Evolutionary conservation across 1,139 yeast genomes (phyloP).

Genomic region (Neolecta irregularis): DNA sequence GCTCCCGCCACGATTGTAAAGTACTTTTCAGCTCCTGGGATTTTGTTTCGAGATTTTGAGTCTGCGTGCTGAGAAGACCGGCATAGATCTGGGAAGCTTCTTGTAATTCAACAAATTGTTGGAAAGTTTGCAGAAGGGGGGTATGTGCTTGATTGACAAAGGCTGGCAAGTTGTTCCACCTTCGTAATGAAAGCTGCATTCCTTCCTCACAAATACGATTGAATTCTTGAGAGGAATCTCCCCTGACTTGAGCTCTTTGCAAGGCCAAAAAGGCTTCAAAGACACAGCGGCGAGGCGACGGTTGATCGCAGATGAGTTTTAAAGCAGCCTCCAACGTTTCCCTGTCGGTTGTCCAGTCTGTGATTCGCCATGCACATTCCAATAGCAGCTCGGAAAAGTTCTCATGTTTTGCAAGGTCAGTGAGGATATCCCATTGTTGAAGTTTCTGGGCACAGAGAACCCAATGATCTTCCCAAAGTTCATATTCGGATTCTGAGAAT

Average conservation of each 20-base stretch:
- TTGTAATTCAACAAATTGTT: conserved; percentile 93
- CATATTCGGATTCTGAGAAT: conserved; percentile 87
- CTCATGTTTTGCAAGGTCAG: conserved; percentile 94
- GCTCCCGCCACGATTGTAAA: conserved; percentile 92
- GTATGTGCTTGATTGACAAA: conserved; percentile 74
- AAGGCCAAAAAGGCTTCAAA: conserved; percentile 86
- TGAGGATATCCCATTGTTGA: conserved; percentile 95
- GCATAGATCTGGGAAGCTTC: conserved; percentile 94
- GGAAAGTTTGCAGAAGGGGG: conserved; percentile 84
- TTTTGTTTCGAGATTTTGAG: conserved; percentile 78
- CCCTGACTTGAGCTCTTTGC: conserved; percentile 86
- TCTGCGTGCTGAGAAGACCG: conserved; percentile 75
- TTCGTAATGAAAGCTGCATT: conserved; percentile 76
- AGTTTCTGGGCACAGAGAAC: conserved; percentile 89
- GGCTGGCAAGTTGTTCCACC: conserved; percentile 83
- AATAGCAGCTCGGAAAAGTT: conserved; percentile 85
- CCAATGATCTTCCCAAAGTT: conserved; percentile 99
- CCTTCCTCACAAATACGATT: conserved; percentile 89
- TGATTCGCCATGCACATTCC: conserved; percentile 99
- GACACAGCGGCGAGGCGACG: conserved; percentile 90
- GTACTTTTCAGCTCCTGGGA: conserved; percentile 90
- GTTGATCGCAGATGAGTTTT: conserved; percentile 94
- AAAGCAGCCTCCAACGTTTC: conserved; percentile 91
- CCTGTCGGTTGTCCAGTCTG: conserved; percentile 93
- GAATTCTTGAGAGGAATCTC: conserved; percentile 61